phyloP scores from a whole-genome alignment of 345 rosid species.

The Dimocarpus longan region DNA sequence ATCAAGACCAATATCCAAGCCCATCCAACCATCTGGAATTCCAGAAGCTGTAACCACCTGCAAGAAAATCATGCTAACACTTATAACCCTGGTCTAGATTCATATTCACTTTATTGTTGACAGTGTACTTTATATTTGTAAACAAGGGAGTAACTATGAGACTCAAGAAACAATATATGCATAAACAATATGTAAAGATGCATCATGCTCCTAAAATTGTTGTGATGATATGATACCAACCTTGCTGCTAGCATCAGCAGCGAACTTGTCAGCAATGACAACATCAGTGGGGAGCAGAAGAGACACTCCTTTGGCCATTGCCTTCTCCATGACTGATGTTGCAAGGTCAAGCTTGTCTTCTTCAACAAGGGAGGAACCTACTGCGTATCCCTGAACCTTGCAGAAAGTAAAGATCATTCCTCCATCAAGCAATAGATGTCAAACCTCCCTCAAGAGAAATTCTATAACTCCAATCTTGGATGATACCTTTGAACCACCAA shows the following conservation, averaged over 20 bases:
- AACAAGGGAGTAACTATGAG: constrained; percentile 14
- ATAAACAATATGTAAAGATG: background rate
- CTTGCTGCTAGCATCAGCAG: constrained; percentile 89
- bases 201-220: background rate
- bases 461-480: no score
- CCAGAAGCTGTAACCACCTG: constrained; percentile 73
- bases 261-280: constrained; percentile 88
- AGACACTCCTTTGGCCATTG: constrained; percentile 86
- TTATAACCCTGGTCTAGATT: no score
- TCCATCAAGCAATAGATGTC: constrained; percentile 91
- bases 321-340: constrained; percentile 76
- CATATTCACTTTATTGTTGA: constrained; percentile 43
- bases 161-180: no score
- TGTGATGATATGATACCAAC: constrained; percentile 41
- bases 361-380: constrained; percentile 92
- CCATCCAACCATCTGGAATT: constrained; percentile 92
- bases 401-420: constrained; percentile 98
- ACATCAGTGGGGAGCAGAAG: constrained; percentile 84
- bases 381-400: constrained; percentile 85
- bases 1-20: constrained; percentile 85
- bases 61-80: constrained; percentile 25
- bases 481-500: constrained; percentile 95
- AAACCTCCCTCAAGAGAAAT: constrained; percentile 76
- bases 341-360: constrained; percentile 93
- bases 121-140: constrained; percentile 68